Percentiles rank a stretch among this genome's conserved stretches.
phyloP scores from a whole-genome alignment of 2,329 filamentous ascomycete species.

The Talaromyces verruculosus region DNA sequence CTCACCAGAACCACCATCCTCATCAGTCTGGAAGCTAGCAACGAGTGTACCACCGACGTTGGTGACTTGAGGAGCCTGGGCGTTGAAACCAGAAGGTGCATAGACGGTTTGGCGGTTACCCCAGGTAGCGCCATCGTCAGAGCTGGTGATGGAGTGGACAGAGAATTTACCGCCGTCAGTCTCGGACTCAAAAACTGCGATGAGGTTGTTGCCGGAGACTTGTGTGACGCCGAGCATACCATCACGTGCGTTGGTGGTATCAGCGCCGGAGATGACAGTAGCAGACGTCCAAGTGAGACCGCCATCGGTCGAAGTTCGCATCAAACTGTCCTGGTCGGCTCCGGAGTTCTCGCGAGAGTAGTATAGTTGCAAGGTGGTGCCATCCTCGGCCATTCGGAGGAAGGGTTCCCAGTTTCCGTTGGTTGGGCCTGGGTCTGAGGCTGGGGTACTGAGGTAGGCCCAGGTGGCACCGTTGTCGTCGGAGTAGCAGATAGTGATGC shows the following conservation, averaged over 20 bases:
- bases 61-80: conserved; percentile 17
- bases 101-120: conserved; percentile 15
- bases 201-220: conserved; percentile 10
- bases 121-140: conserved; percentile 15
- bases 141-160: conserved; percentile 17
- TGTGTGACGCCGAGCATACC: conserved; percentile 18
- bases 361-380: conserved; percentile 14
- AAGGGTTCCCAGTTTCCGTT: conserved; percentile 21
- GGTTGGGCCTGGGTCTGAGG: not conserved
- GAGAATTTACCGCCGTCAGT: conserved; percentile 9
- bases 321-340: conserved; percentile 18
- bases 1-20: conserved; percentile 6
- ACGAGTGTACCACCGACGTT: conserved; percentile 18
- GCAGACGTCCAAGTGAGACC: conserved; percentile 15
- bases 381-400: conserved; percentile 16
- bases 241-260: conserved; percentile 8
- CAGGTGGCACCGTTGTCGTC: conserved; percentile 18
- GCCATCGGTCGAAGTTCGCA: conserved; percentile 18
- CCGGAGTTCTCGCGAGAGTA: conserved; percentile 18
- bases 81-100: conserved; percentile 10
- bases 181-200: conserved; percentile 16
- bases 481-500: conserved; percentile 20
- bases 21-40: conserved; percentile 18
- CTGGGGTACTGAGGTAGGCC: conserved; percentile 16
- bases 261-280: conserved; percentile 10